These are phyloP conservation scores for Beauveria medogensis DNA, from an alignment of 2,329 filamentous ascomycete genomes.

Conservation along the genomic window DNA sequence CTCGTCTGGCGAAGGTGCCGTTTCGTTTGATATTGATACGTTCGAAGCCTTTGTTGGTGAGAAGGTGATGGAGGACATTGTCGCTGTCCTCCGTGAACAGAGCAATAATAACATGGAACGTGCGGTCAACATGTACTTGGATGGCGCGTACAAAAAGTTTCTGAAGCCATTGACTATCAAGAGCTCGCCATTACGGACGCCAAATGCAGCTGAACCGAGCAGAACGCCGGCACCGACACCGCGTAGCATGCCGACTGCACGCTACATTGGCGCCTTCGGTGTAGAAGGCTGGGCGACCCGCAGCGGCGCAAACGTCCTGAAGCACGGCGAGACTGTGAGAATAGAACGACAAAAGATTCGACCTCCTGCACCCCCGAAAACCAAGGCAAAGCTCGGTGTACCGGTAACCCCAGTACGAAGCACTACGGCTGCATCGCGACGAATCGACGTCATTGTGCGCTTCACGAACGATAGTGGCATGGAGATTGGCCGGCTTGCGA, in stretches of 20 bases:
- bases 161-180: slow-evolving; percentile 15
- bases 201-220: slow-evolving; percentile 7
- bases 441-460: slow-evolving; percentile 80
- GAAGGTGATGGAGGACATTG: slow-evolving; percentile 39
- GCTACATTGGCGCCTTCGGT: slow-evolving; percentile 89
- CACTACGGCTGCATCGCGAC: slow-evolving; percentile 49
- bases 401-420: slow-evolving; percentile 26
- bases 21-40: slow-evolving; percentile 46
- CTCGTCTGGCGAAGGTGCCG: slow-evolving; percentile 14
- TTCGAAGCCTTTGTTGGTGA: slow-evolving; percentile 55
- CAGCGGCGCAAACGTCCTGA: slow-evolving; percentile 67
- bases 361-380: slow-evolving; percentile 40
- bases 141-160: slow-evolving; percentile 55
- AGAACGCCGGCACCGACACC: slow-evolving; percentile 12
- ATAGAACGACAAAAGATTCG: slow-evolving; percentile 82
- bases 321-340: slow-evolving; percentile 71
- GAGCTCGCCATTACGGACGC: background rate
- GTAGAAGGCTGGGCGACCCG: slow-evolving; percentile 86
- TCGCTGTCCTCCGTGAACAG: slow-evolving; percentile 43
- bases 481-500: slow-evolving; percentile 80
- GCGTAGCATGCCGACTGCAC: slow-evolving; percentile 28
- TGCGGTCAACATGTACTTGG: slow-evolving; percentile 63
- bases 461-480: slow-evolving; percentile 74
- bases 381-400: slow-evolving; percentile 33
- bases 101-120: slow-evolving; percentile 52